Evolutionary conservation across 1,284 basidiomycete species (phyloP), one percentile per base, ranked within the genome.

Genomic region (Somion occarium): DNA sequence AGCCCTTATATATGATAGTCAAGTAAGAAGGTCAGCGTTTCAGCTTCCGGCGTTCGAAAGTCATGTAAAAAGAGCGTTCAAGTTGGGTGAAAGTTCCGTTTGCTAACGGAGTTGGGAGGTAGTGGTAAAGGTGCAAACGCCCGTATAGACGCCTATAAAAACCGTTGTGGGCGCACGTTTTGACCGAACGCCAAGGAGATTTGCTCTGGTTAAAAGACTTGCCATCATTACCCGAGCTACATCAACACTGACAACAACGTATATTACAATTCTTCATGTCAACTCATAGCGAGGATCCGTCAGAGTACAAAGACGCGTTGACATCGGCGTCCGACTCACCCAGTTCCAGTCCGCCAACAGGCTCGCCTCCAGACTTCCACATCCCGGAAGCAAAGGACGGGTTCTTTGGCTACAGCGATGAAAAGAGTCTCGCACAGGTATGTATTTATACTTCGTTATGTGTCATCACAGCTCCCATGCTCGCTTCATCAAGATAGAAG

Each of bases 391-490:
- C 78, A 5, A 74, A 78, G 54, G 84, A 88, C 61, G 85, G 82
- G 0, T 90, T 82, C 67, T 90, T 86, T 63, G 82, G 83, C 3
- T 90, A 90, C 64, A 74, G 73, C 23, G 87, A 90, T 57, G 88
- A 90, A 68, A 87, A 83, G 61, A 81, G 71, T 41, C 72, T 85
- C 41, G 79, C 82, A 58, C 86, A 87, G 58, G 88, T 89, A 71
- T 58, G 80, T 74, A 26, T 42, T n/a, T 26, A 26, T 26, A 5
- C 15, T 41, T 15, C 9, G 23, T 7, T 5, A 5, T 5, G 5
- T 22, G 15, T 43, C 5, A 15, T 22, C 13, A 22, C 18, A 9
- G 22, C 20, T 22, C 13, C 23, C 5, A 4, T 43, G 9, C 9
- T 13, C 19, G 34, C 26, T 18, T 4, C 26, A 27, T 39, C 5